Evolutionary conservation across 2,329 filamentous ascomycete species (phyloP).

Genomic region (Colletotrichum somersetense): DNA sequence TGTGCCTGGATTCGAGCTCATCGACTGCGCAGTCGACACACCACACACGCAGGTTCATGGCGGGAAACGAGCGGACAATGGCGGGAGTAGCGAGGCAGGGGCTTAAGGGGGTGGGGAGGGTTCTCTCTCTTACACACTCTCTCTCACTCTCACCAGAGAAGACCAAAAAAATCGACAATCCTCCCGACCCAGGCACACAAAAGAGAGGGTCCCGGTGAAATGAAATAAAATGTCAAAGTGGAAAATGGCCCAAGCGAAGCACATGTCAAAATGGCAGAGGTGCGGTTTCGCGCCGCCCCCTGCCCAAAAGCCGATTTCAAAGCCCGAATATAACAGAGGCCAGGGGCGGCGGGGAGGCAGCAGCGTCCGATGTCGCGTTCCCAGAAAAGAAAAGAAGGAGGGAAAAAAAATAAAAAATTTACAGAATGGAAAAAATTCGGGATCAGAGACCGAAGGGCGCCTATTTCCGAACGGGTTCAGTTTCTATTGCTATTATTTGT

Average conservation of each 20-base stretch:
- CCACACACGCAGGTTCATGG: too few species aligned
- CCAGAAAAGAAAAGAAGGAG: too few species aligned
- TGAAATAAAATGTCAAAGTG: background rate
- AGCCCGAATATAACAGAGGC: background rate
- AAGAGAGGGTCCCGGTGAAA: background rate
- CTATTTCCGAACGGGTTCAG: background rate
- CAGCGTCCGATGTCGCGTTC: background rate
- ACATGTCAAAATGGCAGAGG: conserved; percentile 9
- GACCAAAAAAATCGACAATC: background rate
- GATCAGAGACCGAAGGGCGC: background rate
- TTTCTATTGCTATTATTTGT: conserved; percentile 18
- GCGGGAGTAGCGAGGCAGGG: background rate
- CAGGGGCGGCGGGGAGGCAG: background rate
- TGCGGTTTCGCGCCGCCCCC: background rate
- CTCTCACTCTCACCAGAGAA: background rate
- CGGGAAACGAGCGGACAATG: background rate
- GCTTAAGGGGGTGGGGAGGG: background rate
- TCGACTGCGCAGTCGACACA: background rate
- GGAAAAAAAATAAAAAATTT: too few species aligned
- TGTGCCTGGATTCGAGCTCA: background rate
- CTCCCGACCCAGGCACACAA: background rate
- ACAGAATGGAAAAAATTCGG: background rate
- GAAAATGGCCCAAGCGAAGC: background rate
- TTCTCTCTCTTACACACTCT: background rate
- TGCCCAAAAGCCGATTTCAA: background rate